Evolutionary conservation across 352 stramenopile species (phyloP), one percentile per base, ranked within the genome.

Genomic region (Globisporangium uncinulatum): DNA sequence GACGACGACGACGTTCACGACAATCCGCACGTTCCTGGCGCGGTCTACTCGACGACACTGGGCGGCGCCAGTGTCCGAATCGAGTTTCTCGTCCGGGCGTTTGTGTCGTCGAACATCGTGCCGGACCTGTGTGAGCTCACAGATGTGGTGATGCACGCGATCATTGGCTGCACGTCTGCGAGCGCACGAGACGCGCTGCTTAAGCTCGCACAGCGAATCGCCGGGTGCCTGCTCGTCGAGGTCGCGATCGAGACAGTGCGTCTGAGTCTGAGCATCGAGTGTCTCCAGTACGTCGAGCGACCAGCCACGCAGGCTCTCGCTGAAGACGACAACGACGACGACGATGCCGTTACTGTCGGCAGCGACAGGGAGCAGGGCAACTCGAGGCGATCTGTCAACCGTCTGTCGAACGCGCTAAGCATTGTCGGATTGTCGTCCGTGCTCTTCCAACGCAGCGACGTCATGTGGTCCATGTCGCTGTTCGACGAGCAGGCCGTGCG

Each of bases 141-240:
- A 59, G 47, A 61, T 10, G 19, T 61, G 8, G 11, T 84, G 29
- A 59, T 57, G 9, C 73, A 84, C 24, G 66, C 74, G 17, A 63
- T 75, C 17, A 43, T 81, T 14, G 67, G 71, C 21, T 78, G 74
- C 57, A 62, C 56, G n/a, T 75, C 63, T 2, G 32, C 50, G n/a
- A 56, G 66, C 17, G 55, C 70, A 3, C 71, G 72, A 39, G 45
- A 67, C 6, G 52, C 68, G 31, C 43, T 84, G 6, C 17, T 56
- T 13, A 69, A 69, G 29, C 51, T 79, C 36, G 52, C 34, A 15
- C 60, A 62, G 10, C 74, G 74, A 21, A 67, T 74, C 49, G 49
- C 54, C 0, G 50, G 51, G 1, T 47, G 66, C 6, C 42, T 84
- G 19, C 39, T 69, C 11, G 20, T 66, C 31, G 62, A 69, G 45